Base-by-base conservation (phyloP, 306 rosid species). In the Begonia loranthoides region DNA sequence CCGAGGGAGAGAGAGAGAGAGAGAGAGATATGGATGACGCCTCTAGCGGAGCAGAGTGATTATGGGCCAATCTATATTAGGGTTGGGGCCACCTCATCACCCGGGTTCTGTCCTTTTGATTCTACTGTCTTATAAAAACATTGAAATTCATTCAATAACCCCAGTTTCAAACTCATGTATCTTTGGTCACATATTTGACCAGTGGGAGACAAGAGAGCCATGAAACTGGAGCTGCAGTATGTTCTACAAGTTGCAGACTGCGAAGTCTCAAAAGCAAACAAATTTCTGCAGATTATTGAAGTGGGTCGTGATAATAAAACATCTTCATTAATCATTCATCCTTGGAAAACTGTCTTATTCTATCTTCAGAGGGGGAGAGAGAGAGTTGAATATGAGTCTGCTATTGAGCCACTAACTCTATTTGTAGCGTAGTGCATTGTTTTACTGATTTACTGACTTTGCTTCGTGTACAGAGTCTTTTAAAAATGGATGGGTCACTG, bases 31-130 rank as follows among this genome's bases (percentile, higher is more conserved):
- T 13, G 39, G 6, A 6, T 45, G 19, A 10, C n/a, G 41, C 28
- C 12, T 9, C 49, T 1, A 39, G 47, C 45, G 49, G 43, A 22
- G 52, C 61, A 43, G 28, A 51, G 61, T n/a, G 44, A 41, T 19
- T 45, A 50, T 57, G 61, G 61, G 51, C 61, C 61, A 44, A 9
- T n/a, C 5, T 45, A 5, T 14, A 12, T 9, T 55, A 3, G 15
- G 16, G 7, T 55, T 55, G 59, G 59, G 59, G 36, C 43, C 43
- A 39, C 6, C 8, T 39, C 43, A 39, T 39, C 43, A 5, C 43
- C 10, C 43, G 43, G 43, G n/a, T n/a, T n/a, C n/a, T n/a, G n/a
- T n/a, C n/a, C n/a, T n/a, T n/a, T n/a, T n/a, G n/a, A n/a, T n/a
- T n/a, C n/a, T n/a, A n/a, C n/a, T n/a, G n/a, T n/a, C n/a, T n/a